Evolutionary conservation across 179 eudicot species (phyloP), one percentile per base, ranked within the genome.

Genomic region (Nepenthes alata): DNA sequence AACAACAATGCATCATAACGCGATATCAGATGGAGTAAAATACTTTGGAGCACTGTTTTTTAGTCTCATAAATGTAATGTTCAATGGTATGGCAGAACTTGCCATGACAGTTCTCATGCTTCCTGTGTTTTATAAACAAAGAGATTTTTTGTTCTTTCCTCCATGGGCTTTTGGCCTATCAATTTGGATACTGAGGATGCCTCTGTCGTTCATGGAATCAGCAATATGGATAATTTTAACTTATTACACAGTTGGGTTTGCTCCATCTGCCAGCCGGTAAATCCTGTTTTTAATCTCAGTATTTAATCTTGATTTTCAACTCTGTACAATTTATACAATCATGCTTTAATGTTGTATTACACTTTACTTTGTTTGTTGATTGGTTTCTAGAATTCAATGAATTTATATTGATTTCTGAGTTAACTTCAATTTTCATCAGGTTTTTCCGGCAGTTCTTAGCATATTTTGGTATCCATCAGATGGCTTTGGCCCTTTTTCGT

Each of bases 161-260:
- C 79, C 95, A 2, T 90, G 97, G 97, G 90, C 94, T 34, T 90
- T 80, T 76, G 91, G 77, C 4, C 37, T 88, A 15, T 96, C 97
- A 10, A 81, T 90, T 72, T 90, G 96, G 88, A 65, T 85, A 47
- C 83, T 85, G 5, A 68, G 90, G 50, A 62, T 90, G 41, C 95
- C 95, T 2, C 41, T 80, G 35, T 90, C 97, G 2, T 51, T 83
- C 45, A 36, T 76, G 69, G 97, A 88, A 65, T 81, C 97, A 0
- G 79, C 70, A 11, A 79, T 90, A 63, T 90, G 88, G 87, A 67
- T 82, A 47, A 49, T 81, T 63, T 83, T 90, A 35, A 90, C 97
- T 8, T 88, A 90, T 69, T 90, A 90, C 59, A 85, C 93, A 2
- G 72, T 90, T 47, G 95, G 97, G 8, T 90, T 74, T 73, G 89